Percentiles rank a stretch among this genome's conserved stretches.
Evolutionary conservation across 2,329 filamentous ascomycete species (phyloP).

Genomic region (Microcyclosporella mali): DNA sequence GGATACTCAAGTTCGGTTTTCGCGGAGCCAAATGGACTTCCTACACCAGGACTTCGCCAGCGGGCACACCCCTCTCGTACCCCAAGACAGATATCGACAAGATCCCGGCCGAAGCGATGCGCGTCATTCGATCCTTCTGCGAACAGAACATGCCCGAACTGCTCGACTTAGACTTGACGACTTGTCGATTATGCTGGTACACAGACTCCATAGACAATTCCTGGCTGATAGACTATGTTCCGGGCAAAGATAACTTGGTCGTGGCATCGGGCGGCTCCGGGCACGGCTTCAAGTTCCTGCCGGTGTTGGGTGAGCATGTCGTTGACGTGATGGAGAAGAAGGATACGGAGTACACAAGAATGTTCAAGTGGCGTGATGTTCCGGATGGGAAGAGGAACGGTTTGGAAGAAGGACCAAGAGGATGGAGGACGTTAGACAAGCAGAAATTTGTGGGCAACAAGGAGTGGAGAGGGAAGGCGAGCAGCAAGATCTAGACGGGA

Average conservation of each 20-base stretch:
- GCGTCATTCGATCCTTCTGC: conserved; percentile 17
- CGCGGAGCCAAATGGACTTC: conserved; percentile 26
- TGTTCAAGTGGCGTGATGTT: conserved; percentile 22
- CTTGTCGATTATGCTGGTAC: conserved; percentile 48
- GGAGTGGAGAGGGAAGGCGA: conserved; percentile 14
- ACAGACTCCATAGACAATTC: conserved; percentile 40
- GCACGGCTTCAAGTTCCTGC: conserved; percentile 32
- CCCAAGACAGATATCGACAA: conserved; percentile 15
- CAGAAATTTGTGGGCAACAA: conserved; percentile 21
- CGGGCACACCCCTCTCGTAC: conserved; percentile 15
- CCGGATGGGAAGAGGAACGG: conserved; percentile 22
- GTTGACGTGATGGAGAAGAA: conserved; percentile 22
- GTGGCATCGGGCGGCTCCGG: conserved; percentile 29
- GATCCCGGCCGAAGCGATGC: conserved; percentile 23
- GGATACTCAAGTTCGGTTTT: conserved; percentile 23
- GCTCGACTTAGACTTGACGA: conserved; percentile 34
- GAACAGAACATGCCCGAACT: conserved; percentile 41
- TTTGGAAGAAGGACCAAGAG: conserved; percentile 24
- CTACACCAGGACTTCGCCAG: conserved; percentile 10
- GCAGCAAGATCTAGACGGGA: not conserved
- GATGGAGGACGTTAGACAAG: conserved; percentile 26
- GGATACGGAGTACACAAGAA: conserved; percentile 20
- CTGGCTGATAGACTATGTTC: conserved; percentile 26
- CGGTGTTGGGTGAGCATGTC: conserved; percentile 26
- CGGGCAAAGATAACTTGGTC: conserved; percentile 16